Percentiles rank a stretch among this genome's conserved stretches.
These are phyloP conservation scores for Picea sitchensis DNA, from an alignment of 75 land plant genomes.

Conservation along the genomic window DNA sequence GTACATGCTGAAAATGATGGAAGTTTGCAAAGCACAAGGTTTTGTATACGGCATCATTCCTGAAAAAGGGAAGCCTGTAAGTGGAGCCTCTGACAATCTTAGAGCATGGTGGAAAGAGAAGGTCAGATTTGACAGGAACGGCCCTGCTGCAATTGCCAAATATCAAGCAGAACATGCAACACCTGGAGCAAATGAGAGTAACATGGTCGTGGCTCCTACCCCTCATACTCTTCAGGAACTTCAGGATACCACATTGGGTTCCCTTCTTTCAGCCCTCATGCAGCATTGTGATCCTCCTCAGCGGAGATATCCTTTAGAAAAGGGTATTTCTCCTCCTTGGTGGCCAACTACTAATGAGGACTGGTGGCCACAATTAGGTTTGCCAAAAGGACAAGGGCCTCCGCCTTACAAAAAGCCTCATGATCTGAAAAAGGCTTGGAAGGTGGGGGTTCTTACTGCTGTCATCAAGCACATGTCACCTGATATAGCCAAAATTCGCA, in stretches of 20 bases:
- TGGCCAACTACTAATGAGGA: conserved; percentile 80
- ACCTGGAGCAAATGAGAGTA: conserved; percentile 44
- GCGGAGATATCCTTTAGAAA: conserved; percentile 65
- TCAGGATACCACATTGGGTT: conserved; percentile 78
- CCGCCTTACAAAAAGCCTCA: conserved; percentile 90
- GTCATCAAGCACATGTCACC: conserved; percentile 83
- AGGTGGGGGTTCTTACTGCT: conserved; percentile 74
- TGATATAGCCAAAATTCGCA: conserved; percentile 65
- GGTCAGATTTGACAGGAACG: conserved; percentile 81
- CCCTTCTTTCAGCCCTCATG: conserved; percentile 75
- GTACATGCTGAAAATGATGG: conserved; percentile 96
- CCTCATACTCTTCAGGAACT: conserved; percentile 75
- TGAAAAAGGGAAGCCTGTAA: conserved; percentile 89
- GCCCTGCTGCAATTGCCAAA: conserved; percentile 84
- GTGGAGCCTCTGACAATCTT: conserved; percentile 83
- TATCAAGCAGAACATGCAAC: conserved; percentile 66
- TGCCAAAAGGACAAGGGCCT: conserved; percentile 62
- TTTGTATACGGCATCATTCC: conserved; percentile 93
- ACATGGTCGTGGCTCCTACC: conserved; percentile 30
- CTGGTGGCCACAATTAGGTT: conserved; percentile 69
- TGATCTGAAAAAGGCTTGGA: conserved; percentile 86
- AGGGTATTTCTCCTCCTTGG: conserved; percentile 76
- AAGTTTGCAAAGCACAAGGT: conserved; percentile 91
- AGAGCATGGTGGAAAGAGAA: conserved; percentile 94
- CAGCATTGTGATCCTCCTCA: conserved; percentile 89